These are phyloP conservation scores for Chlorella vulgaris DNA, from an alignment of 139 green algal genomes.

Conservation along the genomic window DNA sequence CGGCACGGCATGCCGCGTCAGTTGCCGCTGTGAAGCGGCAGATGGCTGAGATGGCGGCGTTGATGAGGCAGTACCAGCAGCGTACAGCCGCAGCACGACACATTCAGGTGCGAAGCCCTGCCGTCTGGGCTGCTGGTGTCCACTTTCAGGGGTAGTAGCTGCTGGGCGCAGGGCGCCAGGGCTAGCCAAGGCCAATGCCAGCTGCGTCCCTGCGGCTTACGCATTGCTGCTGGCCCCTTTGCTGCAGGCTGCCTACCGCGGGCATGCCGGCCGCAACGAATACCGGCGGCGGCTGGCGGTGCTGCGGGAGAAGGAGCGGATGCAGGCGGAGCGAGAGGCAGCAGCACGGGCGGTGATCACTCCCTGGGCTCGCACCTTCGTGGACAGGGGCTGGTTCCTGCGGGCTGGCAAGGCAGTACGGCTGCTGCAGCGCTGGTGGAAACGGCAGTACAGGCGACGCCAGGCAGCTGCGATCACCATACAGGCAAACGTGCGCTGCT, in stretches of 20 bases:
- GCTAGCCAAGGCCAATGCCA: not conserved
- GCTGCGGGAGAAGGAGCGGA: slow-evolving; percentile 15
- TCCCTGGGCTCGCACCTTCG: slow-evolving; percentile 42
- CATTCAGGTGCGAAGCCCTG: slow-evolving; percentile 51
- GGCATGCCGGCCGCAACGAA: slow-evolving; percentile 2
- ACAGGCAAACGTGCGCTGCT: slow-evolving; percentile 25
- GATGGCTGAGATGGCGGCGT: slow-evolving; percentile 41
- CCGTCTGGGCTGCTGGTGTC: not conserved
- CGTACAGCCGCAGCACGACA: slow-evolving; percentile 40
- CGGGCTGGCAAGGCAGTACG: slow-evolving; percentile 16
- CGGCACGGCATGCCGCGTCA: slow-evolving; percentile 16
- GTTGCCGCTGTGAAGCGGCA: slow-evolving; percentile 15
- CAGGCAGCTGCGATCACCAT: slow-evolving; percentile 28
- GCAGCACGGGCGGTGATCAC: slow-evolving; percentile 47
- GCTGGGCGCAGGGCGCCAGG: too few relatives aligned
- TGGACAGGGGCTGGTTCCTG: slow-evolving; percentile 37
- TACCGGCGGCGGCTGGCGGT: slow-evolving; percentile 4
- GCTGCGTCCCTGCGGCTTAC: not conserved
- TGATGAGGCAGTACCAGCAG: slow-evolving; percentile 41
- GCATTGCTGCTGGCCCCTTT: not conserved
- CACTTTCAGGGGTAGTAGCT: too few relatives aligned
- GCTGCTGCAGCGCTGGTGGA: slow-evolving; percentile 45
- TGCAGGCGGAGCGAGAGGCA: slow-evolving; percentile 9
- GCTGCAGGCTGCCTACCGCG: slow-evolving; percentile 33
- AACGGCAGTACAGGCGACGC: not conserved